Evolutionary conservation across 805 yeast genomes (phyloP).

Genomic region (Jamesozyma gamospora): DNA sequence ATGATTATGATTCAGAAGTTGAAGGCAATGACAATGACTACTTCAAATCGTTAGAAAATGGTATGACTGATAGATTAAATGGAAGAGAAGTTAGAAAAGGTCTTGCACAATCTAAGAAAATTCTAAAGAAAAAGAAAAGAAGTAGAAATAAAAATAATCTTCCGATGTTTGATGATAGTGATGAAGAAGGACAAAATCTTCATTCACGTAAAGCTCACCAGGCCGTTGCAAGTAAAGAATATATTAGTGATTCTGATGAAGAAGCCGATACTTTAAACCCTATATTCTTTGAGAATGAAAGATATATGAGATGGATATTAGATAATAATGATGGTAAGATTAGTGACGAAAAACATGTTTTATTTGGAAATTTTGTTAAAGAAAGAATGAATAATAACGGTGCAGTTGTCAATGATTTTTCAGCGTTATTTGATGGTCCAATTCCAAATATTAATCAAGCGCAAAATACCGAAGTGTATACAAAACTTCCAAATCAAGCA

Average conservation of each 20-base stretch:
- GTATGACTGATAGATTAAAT: conserved; percentile 3
- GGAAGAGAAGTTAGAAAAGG: conserved; percentile 14
- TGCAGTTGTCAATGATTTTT: conserved; percentile 11
- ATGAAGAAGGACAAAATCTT: background rate
- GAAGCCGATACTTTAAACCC: conserved; percentile 17
- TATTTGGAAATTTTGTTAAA: conserved; percentile 20
- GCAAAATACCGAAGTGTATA: background rate
- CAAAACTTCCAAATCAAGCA: conserved; percentile 12
- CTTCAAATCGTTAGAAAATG: conserved; percentile 17
- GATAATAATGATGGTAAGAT: conserved; percentile 22
- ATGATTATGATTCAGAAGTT: conserved; percentile 9
- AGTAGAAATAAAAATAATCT: conserved; percentile 6
- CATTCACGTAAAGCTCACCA: conserved; percentile 4
- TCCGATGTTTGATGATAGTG: conserved; percentile 10
- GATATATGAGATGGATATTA: conserved; percentile 25
- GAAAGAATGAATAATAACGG: conserved; percentile 24
- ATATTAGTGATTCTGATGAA: conserved; percentile 27
- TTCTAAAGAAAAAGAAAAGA: background rate
- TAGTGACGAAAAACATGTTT: conserved; percentile 13
- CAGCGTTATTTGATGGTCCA: conserved; percentile 23
- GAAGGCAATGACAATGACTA: conserved; percentile 16
- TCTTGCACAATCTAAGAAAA: conserved; percentile 17
- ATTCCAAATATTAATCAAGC: conserved; percentile 11
- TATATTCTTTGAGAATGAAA: conserved; percentile 29
- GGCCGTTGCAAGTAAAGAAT: conserved; percentile 22